Conservation (phyloP, 805 yeast species). For the Ogataea wickerhamii region DNA sequence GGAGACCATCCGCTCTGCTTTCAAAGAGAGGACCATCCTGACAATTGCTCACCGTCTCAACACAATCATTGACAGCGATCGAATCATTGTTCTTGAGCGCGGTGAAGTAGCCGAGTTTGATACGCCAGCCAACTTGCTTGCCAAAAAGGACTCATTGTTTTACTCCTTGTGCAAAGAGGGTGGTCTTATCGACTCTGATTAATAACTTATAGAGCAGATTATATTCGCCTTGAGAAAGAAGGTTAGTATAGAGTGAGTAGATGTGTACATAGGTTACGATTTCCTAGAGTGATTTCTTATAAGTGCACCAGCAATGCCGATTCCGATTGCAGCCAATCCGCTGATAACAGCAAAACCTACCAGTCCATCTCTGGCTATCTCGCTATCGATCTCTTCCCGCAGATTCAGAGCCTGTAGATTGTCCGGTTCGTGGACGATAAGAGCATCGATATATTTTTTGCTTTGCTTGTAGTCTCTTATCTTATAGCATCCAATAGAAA, state of each 20-base stretch:
- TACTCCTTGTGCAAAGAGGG: constrained; percentile 81
- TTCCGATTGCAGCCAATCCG: constrained; percentile 81
- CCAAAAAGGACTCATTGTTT: constrained; percentile 65
- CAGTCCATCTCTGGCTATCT: constrained; percentile 81
- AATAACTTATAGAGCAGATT: constrained; percentile 1
- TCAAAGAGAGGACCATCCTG: constrained; percentile 71
- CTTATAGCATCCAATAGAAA: constrained; percentile 84
- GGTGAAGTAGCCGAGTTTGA: constrained; percentile 79
- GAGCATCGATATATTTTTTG: constrained; percentile 75
- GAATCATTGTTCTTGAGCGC: constrained; percentile 69
- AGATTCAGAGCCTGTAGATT: constrained; percentile 73
- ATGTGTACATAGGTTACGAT: constrained; percentile 5
- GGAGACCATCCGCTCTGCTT: constrained; percentile 71
- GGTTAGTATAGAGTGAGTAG: too few species aligned
- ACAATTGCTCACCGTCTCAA: constrained; percentile 85
- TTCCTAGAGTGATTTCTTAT: constrained; percentile 17
- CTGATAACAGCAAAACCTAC: constrained; percentile 86
- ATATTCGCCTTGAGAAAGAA: too few species aligned
- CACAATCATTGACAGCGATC: constrained; percentile 78
- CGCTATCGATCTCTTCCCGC: constrained; percentile 75
- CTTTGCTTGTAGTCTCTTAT: constrained; percentile 85
- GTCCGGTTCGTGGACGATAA: constrained; percentile 77
- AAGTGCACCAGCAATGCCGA: constrained; percentile 39
- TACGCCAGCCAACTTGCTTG: constrained; percentile 61
- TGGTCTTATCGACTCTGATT: constrained; percentile 40